phyloP scores from a whole-genome alignment of 2,329 filamentous ascomycete species.

The Aspergillus versicolor region DNA sequence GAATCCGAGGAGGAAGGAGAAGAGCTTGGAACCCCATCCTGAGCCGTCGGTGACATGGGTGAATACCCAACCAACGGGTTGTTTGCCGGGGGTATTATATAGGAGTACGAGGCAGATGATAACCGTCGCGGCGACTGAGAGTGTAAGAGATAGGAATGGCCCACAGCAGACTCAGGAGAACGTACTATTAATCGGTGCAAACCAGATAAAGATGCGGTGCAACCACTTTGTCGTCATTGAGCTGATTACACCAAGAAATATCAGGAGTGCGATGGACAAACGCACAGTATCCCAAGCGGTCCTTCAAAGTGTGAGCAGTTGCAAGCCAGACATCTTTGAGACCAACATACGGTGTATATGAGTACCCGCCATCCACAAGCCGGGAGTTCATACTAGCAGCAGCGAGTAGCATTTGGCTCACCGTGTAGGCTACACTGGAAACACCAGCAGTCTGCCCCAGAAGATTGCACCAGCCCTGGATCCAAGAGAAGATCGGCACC shows the following conservation, averaged over 20 bases:
- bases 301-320: slow-evolving; percentile 33
- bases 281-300: slow-evolving; percentile 59
- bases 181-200: slow-evolving; percentile 63
- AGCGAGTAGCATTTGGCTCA: slow-evolving; percentile 64
- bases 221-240: slow-evolving; percentile 61
- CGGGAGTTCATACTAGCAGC: slow-evolving; percentile 61
- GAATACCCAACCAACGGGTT: slow-evolving; percentile 60
- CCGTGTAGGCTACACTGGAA: slow-evolving; percentile 62
- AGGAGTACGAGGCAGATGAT: slow-evolving; percentile 60
- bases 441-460: slow-evolving; percentile 64
- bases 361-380: slow-evolving; percentile 51
- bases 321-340: neutral
- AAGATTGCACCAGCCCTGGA: slow-evolving; percentile 68
- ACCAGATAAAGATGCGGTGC: slow-evolving; percentile 62
- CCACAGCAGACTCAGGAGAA: too few relatives aligned
- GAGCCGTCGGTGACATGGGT: slow-evolving; percentile 61
- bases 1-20: slow-evolving; percentile 62
- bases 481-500: slow-evolving; percentile 63
- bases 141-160: neutral
- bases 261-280: slow-evolving; percentile 56
- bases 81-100: slow-evolving; percentile 59
- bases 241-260: slow-evolving; percentile 59
- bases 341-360: slow-evolving; percentile 56
- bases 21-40: slow-evolving; percentile 60
- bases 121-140: slow-evolving; percentile 56